Percentiles rank a stretch among this genome's conserved stretches.
Conservation (phyloP, 768 basidiomycete genomes). For the Auricularia auricula-judae region DNA sequence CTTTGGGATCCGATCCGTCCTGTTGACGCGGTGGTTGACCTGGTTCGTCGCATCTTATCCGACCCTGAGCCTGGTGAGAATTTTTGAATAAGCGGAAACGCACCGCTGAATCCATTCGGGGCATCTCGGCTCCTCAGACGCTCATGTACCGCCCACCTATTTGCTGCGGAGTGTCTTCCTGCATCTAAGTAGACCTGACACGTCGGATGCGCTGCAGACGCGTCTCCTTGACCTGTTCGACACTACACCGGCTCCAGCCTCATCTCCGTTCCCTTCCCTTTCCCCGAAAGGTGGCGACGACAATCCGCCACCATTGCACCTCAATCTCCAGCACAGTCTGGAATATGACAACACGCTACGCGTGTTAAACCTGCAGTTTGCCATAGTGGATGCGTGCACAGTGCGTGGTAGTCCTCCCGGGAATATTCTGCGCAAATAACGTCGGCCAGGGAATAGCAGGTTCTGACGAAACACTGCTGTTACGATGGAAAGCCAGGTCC, state of each 20-base stretch:
- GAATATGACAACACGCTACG: background rate
- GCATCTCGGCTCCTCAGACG: background rate
- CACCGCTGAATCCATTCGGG: no score
- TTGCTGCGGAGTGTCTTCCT: conserved; percentile 42
- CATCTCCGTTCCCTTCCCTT: background rate
- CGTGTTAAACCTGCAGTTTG: background rate
- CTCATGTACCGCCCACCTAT: conserved; percentile 29
- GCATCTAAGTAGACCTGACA: conserved; percentile 27
- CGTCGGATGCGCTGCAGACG: conserved; percentile 27
- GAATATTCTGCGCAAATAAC: no score
- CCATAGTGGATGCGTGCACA: background rate
- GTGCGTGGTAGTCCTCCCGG: background rate
- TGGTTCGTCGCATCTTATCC: background rate
- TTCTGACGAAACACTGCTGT: background rate
- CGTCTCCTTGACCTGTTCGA: conserved; percentile 37
- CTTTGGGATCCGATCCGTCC: background rate
- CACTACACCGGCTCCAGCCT: background rate
- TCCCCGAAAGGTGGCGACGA: background rate
- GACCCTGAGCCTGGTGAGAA: background rate
- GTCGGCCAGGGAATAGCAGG: background rate
- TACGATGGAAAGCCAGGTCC: no score
- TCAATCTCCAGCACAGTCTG: background rate
- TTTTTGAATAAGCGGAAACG: background rate
- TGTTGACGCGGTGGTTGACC: background rate
- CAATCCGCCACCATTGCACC: background rate